Evolutionary conservation across 176 grass and related monocot species (phyloP), one percentile per base, ranked within the genome.

Genomic region (Metroxylon sagu): DNA sequence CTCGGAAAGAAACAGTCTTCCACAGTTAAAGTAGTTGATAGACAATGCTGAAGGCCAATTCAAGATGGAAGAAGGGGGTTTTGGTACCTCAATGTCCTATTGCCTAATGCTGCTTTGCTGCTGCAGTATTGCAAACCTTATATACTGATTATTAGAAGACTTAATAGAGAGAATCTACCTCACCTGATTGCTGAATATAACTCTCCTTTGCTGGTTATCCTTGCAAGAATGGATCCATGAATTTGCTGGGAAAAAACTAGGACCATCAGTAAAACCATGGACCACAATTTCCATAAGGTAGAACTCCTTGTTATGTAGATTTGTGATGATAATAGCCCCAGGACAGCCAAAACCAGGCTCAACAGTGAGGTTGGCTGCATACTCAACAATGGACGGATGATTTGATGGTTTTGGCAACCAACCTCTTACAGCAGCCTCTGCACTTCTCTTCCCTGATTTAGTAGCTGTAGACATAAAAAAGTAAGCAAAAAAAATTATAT

Each of bases 281-380:
- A 82, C 54, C 8, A 62, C 79, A 49, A 77, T 67, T 61, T 82
- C 79, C 54, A 68, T 60, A 25, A 82, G 73, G 50, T 66, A 76
- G 58, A 82, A 82, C 49, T 82, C 79, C 60, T 66, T 82, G 21
- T 76, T 70, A n/a, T 76, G 79, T 59, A 76, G 73, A 55, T 82
- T 82, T 17, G 61, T 72, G 52, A 82, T 66, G 43, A 50, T 60
- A 62, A 77, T 62, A 15, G 79, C 79, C 16, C 73, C 73, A 16
- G 67, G 49, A 8, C 30, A 55, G 28, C 79, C 67, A 29, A 82
- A 82, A 72, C 54, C 68, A 49, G 73, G 76, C 54, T 61, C 48
- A 19, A 76, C 67, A 30, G 67, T 77, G 16, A 82, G 43, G 53
- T 72, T 72, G 21, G 68, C 73, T 17, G 61, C 73, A 60, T 82